Percentiles rank a stretch among this genome's conserved stretches.
Conservation (phyloP, 192 early-diverging fungal genomes). For the Pilobolus umbonatus region DNA sequence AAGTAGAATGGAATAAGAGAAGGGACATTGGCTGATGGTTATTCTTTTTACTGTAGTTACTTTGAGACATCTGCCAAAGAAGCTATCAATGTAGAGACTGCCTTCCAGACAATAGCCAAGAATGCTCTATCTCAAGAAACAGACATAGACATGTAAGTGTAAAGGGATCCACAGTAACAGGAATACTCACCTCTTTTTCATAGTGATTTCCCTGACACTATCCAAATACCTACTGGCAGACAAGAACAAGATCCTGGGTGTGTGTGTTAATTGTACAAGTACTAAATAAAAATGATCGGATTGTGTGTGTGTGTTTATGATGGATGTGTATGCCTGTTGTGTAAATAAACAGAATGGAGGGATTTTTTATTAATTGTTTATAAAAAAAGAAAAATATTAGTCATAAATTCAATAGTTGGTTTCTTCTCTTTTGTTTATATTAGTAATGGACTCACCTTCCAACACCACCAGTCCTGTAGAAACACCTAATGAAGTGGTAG, state of each 20-base stretch:
- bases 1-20: slow-evolving; percentile 2
- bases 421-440: too few relatives aligned
- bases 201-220: slow-evolving; percentile 28
- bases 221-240: slow-evolving; percentile 20
- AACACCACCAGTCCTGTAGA: too few relatives aligned
- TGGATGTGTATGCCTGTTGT: too few relatives aligned
- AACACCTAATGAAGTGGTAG: too few relatives aligned
- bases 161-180: neutral
- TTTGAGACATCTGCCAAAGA: slow-evolving; percentile 99
- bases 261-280: slow-evolving; percentile 18
- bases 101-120: slow-evolving; percentile 93
- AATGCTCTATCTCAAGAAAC: slow-evolving; percentile 92
- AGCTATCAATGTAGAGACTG: slow-evolving; percentile 95
- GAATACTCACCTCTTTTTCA: neutral
- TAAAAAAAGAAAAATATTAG: too few relatives aligned
- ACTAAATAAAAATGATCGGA: too few relatives aligned
- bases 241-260: slow-evolving; percentile 16
- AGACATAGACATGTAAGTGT: slow-evolving; percentile 72
- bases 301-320: too few relatives aligned
- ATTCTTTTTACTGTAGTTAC: slow-evolving; percentile 44
- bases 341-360: too few relatives aligned
- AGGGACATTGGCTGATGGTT: too few relatives aligned
- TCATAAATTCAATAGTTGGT: too few relatives aligned
- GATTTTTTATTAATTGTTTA: too few relatives aligned
- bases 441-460: too few relatives aligned